These are phyloP conservation scores for Dendrocalamus latiflorus DNA, from an alignment of 202 grass and related monocot genomes.

Conservation along the genomic window DNA sequence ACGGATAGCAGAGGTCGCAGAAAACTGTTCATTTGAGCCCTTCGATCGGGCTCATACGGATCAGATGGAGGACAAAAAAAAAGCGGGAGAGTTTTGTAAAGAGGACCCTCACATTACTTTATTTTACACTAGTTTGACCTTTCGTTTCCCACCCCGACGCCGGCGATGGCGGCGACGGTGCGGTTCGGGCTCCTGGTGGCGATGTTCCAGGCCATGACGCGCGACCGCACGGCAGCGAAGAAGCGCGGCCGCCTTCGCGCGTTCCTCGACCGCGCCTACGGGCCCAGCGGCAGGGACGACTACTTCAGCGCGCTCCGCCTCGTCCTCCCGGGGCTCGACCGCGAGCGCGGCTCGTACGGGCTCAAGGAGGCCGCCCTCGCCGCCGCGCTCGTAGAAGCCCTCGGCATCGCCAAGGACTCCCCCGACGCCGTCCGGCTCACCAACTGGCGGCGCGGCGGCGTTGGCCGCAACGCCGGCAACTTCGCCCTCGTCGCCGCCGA, in stretches of 20 bases:
- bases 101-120: not conserved
- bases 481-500: constrained; percentile 81
- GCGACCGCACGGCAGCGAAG: constrained; percentile 52
- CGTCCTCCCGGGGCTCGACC: constrained; percentile 69
- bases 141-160: not conserved
- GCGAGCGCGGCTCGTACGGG: constrained; percentile 85
- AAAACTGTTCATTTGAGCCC: not conserved
- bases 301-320: constrained; percentile 87
- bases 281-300: constrained; percentile 40
- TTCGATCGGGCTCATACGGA: too few species aligned
- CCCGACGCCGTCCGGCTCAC: constrained; percentile 65
- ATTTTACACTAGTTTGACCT: not conserved
- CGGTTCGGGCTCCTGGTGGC: constrained; percentile 72
- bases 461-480: constrained; percentile 72
- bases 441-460: constrained; percentile 76
- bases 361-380: constrained; percentile 85
- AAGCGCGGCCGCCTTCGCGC: constrained; percentile 72
- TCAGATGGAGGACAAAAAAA: not conserved
- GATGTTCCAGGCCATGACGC: constrained; percentile 88
- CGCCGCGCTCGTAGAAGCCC: constrained; percentile 64
- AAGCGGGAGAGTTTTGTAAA: not conserved
- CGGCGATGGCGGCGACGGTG: constrained; percentile 58
- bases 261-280: constrained; percentile 75
- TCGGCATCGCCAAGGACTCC: constrained; percentile 87
- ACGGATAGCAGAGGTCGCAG: not conserved